These are phyloP conservation scores for Hymenoscyphus infarciens DNA, from an alignment of 2,329 filamentous ascomycete species.

Conservation along the genomic window DNA sequence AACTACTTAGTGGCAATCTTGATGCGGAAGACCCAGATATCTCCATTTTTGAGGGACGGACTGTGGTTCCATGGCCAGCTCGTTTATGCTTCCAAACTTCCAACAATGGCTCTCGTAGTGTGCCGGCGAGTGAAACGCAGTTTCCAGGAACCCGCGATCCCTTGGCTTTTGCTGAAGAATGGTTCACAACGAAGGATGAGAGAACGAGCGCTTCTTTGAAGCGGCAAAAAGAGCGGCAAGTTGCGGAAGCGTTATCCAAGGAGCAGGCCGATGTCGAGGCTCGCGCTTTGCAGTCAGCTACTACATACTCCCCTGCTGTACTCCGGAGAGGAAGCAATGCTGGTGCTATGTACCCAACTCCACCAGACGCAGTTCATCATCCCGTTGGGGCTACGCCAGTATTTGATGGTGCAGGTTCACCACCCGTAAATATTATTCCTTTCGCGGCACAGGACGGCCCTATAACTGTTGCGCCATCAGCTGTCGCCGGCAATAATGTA, in stretches of 20 bases:
- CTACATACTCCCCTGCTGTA: constrained; percentile 49
- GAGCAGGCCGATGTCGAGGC: constrained; percentile 43
- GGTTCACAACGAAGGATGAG: constrained; percentile 35
- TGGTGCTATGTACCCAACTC: constrained; percentile 66
- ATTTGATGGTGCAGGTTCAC: constrained; percentile 53
- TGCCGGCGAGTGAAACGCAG: constrained; percentile 8
- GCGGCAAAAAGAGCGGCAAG: constrained; percentile 50
- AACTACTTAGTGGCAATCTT: constrained; percentile 26
- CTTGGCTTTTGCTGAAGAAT: constrained; percentile 37
- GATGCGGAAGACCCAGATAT: constrained; percentile 26
- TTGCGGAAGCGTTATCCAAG: constrained; percentile 36
- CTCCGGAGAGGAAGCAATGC: constrained; percentile 48
- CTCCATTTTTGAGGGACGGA: constrained; percentile 26
- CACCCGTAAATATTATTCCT: constrained; percentile 45
- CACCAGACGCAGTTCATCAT: constrained; percentile 61
- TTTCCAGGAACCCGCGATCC: constrained; percentile 30
- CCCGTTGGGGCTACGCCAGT: constrained; percentile 51
- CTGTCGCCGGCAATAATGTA: constrained; percentile 22
- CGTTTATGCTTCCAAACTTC: constrained; percentile 33
- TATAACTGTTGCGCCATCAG: constrained; percentile 24
- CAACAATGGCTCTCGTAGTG: constrained; percentile 15
- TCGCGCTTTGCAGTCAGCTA: constrained; percentile 42
- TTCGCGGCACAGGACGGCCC: constrained; percentile 39
- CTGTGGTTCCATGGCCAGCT: constrained; percentile 35
- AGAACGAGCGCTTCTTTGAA: constrained; percentile 45